These are phyloP conservation scores for Eucalyptus tenuipes DNA, from an alignment of 345 rosid genomes.

Conservation along the genomic window DNA sequence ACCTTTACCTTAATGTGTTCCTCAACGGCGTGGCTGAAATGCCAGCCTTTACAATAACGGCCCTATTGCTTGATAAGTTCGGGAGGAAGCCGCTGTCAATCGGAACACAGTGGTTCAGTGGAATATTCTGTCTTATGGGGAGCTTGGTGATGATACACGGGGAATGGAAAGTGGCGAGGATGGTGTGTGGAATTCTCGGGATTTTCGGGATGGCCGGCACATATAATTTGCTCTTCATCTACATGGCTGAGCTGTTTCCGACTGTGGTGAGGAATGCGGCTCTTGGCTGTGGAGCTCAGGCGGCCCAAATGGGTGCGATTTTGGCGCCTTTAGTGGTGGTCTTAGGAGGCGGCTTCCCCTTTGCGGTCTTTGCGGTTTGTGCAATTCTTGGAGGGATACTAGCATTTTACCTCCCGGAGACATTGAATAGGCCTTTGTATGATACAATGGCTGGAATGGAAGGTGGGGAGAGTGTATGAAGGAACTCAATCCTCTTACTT, in stretches of 20 bases:
- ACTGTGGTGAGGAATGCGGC: conserved; percentile 93
- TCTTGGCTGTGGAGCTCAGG: conserved; percentile 74
- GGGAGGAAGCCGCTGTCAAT: conserved; percentile 82
- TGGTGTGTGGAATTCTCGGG: conserved; percentile 68
- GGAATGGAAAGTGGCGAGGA: conserved; percentile 50
- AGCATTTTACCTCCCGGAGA: conserved; percentile 83
- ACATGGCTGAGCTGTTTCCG: conserved; percentile 78
- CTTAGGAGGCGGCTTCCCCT: conserved; percentile 57
- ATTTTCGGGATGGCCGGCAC: conserved; percentile 90
- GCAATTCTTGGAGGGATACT: conserved; percentile 62
- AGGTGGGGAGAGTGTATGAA: conserved; percentile 23
- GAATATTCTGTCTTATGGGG: conserved; percentile 53
- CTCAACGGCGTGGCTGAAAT: conserved; percentile 74
- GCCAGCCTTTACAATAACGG: conserved; percentile 79
- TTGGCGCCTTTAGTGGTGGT: conserved; percentile 83
- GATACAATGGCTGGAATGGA: conserved; percentile 82
- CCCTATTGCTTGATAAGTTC: conserved; percentile 42
- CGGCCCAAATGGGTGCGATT: conserved; percentile 83
- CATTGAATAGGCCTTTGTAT: conserved; percentile 63
- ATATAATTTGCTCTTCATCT: conserved; percentile 72
- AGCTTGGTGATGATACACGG: conserved; percentile 23
- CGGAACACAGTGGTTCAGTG: conserved; percentile 78
- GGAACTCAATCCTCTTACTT: not conserved
- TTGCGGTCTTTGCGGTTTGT: conserved; percentile 52
- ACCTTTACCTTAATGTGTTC: conserved; percentile 62